A percentile compares a stretch with the other conserved stretches of the same genome.
Evolutionary conservation across 2,329 filamentous ascomycete genomes (phyloP).

Genomic region (Alternaria sp.): DNA sequence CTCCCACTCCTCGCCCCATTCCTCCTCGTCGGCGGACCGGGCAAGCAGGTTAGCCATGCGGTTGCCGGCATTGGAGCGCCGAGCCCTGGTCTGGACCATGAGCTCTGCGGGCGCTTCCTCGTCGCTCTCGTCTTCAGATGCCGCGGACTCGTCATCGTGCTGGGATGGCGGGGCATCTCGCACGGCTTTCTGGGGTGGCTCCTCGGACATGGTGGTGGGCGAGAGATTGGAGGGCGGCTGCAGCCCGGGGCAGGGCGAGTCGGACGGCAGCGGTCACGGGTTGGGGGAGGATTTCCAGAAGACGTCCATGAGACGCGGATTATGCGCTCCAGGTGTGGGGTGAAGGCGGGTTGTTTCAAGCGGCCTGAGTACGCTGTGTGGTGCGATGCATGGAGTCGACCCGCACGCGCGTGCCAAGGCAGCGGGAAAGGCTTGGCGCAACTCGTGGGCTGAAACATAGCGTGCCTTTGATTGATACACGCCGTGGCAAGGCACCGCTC

Average conservation of each 20-base stretch:
- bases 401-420: constrained; percentile 26
- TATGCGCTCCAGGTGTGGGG: constrained; percentile 27
- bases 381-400: constrained; percentile 15
- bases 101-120: constrained; percentile 44
- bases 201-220: constrained; percentile 25
- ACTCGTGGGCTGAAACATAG: constrained; percentile 38
- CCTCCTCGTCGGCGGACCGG: constrained; percentile 45
- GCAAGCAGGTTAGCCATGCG: constrained; percentile 53
- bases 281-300: constrained; percentile 40
- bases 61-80: constrained; percentile 53
- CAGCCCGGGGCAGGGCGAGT: constrained; percentile 34
- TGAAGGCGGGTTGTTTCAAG: constrained; percentile 39
- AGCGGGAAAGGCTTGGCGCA: constrained; percentile 21
- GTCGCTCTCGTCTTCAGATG: constrained; percentile 40
- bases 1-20: constrained; percentile 65
- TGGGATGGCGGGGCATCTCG: constrained; percentile 23
- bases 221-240: constrained; percentile 11
- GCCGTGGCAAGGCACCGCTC: constrained; percentile 16
- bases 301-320: constrained; percentile 29
- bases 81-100: constrained; percentile 51
- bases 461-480: constrained; percentile 35
- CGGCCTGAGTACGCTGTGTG: constrained; percentile 12
- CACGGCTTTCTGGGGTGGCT: constrained; percentile 24
- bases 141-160: constrained; percentile 26
- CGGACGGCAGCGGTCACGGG: constrained; percentile 31